Evolutionary conservation across 306 rosid genomes (phyloP).

Genomic region (Malus sylvestris): DNA sequence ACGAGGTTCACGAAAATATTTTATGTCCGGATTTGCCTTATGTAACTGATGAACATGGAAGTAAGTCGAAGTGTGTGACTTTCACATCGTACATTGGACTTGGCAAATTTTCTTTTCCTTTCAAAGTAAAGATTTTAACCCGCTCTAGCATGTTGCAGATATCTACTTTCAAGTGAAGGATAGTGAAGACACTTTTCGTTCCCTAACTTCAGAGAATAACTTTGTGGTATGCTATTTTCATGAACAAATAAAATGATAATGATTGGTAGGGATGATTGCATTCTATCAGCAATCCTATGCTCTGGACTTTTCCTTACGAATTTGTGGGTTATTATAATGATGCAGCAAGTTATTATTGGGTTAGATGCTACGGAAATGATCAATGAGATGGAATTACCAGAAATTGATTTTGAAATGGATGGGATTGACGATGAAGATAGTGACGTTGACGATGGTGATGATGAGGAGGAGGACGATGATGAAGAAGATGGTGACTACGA

Average conservation of each 20-base stretch:
- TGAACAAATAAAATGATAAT: neutral
- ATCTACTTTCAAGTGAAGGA: conserved; percentile 82
- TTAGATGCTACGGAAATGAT: conserved; percentile 83
- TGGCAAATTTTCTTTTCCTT: neutral
- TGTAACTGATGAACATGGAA: conserved; percentile 90
- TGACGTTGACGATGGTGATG: conserved; percentile 37
- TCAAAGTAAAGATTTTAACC: conserved; percentile 17
- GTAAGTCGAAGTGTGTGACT: conserved; percentile 50
- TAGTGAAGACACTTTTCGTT: conserved; percentile 57
- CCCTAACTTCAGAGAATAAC: conserved; percentile 74
- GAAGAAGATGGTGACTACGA: conserved; percentile 57
- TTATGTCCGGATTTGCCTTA: conserved; percentile 94
- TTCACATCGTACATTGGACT: conserved; percentile 16
- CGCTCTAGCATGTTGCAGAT: conserved; percentile 43
- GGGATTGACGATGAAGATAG: conserved; percentile 72
- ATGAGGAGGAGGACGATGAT: conserved; percentile 28
- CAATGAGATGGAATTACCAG: conserved; percentile 71
- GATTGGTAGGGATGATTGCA: neutral
- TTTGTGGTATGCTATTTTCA: conserved; percentile 61
- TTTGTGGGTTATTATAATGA: conserved; percentile 9
- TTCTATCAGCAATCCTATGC: neutral
- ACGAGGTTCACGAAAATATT: conserved; percentile 71
- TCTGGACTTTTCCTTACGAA: neutral
- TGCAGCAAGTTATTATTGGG: conserved; percentile 96
- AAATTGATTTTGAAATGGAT: conserved; percentile 77